phyloP scores from a whole-genome alignment of 2,329 filamentous ascomycete genomes.

The Hypomyces perniciosus region DNA sequence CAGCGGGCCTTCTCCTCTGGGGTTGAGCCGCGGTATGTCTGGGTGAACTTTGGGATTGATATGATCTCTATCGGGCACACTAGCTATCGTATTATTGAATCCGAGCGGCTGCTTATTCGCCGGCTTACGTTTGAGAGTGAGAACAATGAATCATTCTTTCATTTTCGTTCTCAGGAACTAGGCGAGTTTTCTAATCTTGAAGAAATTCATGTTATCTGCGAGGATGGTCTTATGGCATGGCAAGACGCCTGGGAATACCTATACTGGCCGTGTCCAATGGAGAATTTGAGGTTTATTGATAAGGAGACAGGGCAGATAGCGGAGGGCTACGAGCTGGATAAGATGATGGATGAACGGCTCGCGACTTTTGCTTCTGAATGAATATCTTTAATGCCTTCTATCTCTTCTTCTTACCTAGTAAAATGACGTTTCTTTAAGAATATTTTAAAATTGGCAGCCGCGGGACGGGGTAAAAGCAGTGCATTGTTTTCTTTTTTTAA shows the following conservation, averaged over 20 bases:
- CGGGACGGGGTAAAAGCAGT: too few relatives aligned
- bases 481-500: too few relatives aligned
- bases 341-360: conserved; percentile 11
- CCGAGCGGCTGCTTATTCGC: conserved; percentile 11
- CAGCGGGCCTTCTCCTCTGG: conserved; percentile 8
- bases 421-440: background rate
- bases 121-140: conserved; percentile 12
- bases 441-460: too few relatives aligned
- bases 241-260: background rate
- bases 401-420: background rate
- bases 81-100: background rate
- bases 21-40: conserved; percentile 11
- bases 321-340: conserved; percentile 9
- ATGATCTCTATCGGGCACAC: conserved; percentile 12
- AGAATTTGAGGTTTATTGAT: conserved; percentile 15
- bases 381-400: background rate
- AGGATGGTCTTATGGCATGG: conserved; percentile 1
- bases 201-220: conserved; percentile 12
- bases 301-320: conserved; percentile 4
- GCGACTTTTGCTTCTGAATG: background rate
- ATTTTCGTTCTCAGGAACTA: background rate
- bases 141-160: background rate
- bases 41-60: conserved; percentile 15
- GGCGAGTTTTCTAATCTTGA: conserved; percentile 9
- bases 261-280: conserved; percentile 10